A percentile compares a stretch with the other conserved stretches of the same genome.
Conservation (phyloP, 2,329 filamentous ascomycete species). For the Simplicillium sp. region DNA sequence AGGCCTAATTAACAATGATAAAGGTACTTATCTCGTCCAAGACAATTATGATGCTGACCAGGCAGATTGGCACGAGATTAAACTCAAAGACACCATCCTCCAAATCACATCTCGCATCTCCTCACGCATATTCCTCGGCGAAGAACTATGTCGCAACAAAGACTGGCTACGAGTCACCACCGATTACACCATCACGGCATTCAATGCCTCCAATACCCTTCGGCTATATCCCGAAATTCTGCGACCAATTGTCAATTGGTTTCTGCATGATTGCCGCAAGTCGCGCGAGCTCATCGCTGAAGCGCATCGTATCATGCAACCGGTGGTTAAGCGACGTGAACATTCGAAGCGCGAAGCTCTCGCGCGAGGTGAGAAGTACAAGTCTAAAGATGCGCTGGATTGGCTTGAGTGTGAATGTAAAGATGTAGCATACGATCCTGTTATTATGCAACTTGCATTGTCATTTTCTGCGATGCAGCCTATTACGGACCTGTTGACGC, state of each 20-base stretch:
- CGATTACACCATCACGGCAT: conserved; percentile 31
- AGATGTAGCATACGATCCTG: conserved; percentile 6
- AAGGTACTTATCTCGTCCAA: conserved; percentile 1
- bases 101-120: conserved; percentile 12
- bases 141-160: conserved; percentile 27
- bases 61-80: conserved; percentile 8
- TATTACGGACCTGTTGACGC: conserved; percentile 23
- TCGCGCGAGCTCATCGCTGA: conserved; percentile 10
- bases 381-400: conserved; percentile 35
- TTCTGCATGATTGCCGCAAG: conserved; percentile 25
- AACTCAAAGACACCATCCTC: conserved; percentile 5
- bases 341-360: conserved; percentile 20
- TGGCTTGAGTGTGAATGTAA: conserved; percentile 42
- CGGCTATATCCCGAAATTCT: conserved; percentile 31
- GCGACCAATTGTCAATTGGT: conserved; percentile 36
- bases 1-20: conserved; percentile 3
- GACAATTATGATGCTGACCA: no score
- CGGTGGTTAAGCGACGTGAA: conserved; percentile 35
- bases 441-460: conserved; percentile 11
- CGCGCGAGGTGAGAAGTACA: conserved; percentile 23
- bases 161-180: conserved; percentile 34
- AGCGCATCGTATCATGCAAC: conserved; percentile 11
- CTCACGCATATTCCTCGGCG: conserved; percentile 28
- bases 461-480: conserved; percentile 45
- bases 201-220: conserved; percentile 18